Conservation (phyloP, 2,329 filamentous ascomycete species). For the Sporothrix euskadiensis region DNA sequence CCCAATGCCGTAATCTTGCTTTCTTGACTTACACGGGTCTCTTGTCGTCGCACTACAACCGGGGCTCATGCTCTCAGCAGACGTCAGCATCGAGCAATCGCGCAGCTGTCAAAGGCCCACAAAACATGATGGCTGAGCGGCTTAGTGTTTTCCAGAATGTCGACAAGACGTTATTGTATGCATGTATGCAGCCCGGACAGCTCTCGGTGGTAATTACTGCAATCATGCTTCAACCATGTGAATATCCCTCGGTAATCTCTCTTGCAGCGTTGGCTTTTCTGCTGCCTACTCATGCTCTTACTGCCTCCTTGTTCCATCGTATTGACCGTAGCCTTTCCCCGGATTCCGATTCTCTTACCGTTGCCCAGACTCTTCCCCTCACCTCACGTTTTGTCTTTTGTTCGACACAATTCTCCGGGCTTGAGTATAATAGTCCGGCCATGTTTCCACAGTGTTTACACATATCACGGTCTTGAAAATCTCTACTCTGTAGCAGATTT, state of each 20-base stretch:
- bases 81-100: not conserved
- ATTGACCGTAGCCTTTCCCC: not conserved
- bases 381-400: too few species aligned
- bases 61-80: not conserved
- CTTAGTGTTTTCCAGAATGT: not conserved
- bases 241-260: too few species aligned
- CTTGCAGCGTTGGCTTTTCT: not conserved
- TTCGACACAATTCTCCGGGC: not conserved
- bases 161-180: not conserved
- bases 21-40: not conserved
- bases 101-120: not conserved
- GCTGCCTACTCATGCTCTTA: not conserved
- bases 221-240: too few species aligned
- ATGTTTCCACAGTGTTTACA: not conserved
- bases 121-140: not conserved
- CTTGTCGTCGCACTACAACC: not conserved
- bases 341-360: not conserved
- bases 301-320: not conserved
- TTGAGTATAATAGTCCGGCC: not conserved
- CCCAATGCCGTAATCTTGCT: not conserved
- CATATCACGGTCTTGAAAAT: not conserved
- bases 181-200: too few species aligned
- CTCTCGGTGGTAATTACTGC: too few species aligned
- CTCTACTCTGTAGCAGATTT: not conserved
- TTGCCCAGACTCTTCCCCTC: not conserved